Conservation (phyloP, 139 green algal species). For the Chlorella sp. region DNA sequence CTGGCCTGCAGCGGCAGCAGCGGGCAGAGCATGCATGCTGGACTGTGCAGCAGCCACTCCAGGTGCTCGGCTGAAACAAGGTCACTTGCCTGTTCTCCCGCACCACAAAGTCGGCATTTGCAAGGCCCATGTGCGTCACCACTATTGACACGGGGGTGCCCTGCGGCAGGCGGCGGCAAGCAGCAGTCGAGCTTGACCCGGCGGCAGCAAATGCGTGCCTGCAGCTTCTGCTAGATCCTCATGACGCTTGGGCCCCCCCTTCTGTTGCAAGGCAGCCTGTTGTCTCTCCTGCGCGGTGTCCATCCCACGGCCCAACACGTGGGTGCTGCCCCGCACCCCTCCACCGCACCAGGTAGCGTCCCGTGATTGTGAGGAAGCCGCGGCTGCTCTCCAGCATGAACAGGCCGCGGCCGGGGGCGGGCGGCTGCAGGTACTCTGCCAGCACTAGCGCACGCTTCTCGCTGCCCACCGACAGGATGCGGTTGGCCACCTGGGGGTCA, state of each 20-base stretch:
- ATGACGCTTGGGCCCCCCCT: no score
- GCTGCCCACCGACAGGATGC: slow-evolving; percentile 78
- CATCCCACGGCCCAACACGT: no score
- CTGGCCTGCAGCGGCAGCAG: not conserved
- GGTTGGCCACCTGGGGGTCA: slow-evolving; percentile 56
- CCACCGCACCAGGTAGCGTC: slow-evolving; percentile 50
- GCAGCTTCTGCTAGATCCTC: no score
- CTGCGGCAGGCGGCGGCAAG: no score
- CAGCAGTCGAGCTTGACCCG: no score
- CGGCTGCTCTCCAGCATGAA: slow-evolving; percentile 68
- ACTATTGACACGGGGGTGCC: slow-evolving; percentile 72
- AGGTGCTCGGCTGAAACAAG: no score
- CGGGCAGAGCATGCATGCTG: no score
- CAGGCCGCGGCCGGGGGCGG: slow-evolving; percentile 37
- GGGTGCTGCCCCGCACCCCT: no score
- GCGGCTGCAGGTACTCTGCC: slow-evolving; percentile 60
- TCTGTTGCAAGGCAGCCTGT: no score
- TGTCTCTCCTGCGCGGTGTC: no score
- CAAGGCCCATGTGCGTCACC: slow-evolving; percentile 78
- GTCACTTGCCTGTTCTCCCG: slow-evolving; percentile 53
- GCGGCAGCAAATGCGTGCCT: no score
- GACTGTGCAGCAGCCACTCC: no score
- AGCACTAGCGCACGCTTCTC: slow-evolving; percentile 68
- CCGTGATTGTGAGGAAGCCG: slow-evolving; percentile 80
- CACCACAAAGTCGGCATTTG: slow-evolving; percentile 79